These are phyloP conservation scores for Kwoniella shandongensis DNA, from an alignment of 768 basidiomycete species.

Conservation along the genomic window DNA sequence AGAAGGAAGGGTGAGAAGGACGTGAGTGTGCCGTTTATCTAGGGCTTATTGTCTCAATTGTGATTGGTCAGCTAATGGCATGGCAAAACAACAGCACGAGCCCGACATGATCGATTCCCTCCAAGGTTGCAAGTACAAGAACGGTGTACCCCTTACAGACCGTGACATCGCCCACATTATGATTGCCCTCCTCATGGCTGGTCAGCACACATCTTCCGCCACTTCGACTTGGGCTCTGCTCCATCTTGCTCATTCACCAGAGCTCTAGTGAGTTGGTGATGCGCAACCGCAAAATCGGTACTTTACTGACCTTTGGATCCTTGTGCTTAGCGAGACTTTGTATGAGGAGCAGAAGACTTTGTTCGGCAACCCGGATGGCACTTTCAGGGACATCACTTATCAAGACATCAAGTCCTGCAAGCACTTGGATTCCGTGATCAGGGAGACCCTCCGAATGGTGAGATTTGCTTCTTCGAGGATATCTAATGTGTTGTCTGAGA, in stretches of 20 bases:
- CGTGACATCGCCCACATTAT: slow-evolving; percentile 96
- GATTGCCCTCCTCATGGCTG: slow-evolving; percentile 99
- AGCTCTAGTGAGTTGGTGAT: slow-evolving; percentile 65
- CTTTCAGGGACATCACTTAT: slow-evolving; percentile 74
- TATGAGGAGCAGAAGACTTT: slow-evolving; percentile 85
- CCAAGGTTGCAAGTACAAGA: slow-evolving; percentile 76
- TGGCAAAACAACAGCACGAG: slow-evolving; percentile 59
- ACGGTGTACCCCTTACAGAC: slow-evolving; percentile 73
- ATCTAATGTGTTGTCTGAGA: background rate
- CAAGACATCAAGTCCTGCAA: slow-evolving; percentile 83
- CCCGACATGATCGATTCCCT: slow-evolving; percentile 92
- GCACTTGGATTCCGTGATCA: slow-evolving; percentile 81
- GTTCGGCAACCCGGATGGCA: slow-evolving; percentile 77
- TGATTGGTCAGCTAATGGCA: background rate
- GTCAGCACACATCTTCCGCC: slow-evolving; percentile 96
- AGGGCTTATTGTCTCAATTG: background rate
- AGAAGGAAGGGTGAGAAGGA: slow-evolving; percentile 59
- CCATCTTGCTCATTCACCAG: slow-evolving; percentile 73
- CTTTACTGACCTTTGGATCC: background rate
- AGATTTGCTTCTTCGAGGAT: background rate
- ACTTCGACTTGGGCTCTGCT: slow-evolving; percentile 86
- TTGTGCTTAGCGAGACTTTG: slow-evolving; percentile 64
- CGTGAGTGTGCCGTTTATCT: slow-evolving; percentile 51
- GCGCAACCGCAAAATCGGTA: background rate
- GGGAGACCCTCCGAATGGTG: slow-evolving; percentile 63